phyloP scores from a whole-genome alignment of 805 yeast genomes.

The Kodamaea fukazawae region DNA sequence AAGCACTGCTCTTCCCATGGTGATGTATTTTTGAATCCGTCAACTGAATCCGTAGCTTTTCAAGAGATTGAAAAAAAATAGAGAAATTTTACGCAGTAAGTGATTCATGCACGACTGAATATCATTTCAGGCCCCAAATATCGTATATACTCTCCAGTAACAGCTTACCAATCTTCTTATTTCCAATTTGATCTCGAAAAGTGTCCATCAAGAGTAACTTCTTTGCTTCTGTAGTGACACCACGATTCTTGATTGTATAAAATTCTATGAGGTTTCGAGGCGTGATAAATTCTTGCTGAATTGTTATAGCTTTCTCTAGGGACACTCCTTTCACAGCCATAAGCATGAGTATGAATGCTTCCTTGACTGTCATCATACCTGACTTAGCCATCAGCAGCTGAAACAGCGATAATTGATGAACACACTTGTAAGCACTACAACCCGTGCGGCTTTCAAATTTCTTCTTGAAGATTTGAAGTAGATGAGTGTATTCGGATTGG shows the following conservation, averaged over 20 bases:
- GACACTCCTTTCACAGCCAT: constrained; percentile 81
- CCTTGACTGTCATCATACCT: constrained; percentile 66
- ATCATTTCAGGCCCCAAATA: constrained; percentile 47
- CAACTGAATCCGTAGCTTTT: too few species aligned
- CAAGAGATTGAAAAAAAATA: too few species aligned
- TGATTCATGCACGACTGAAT: constrained; percentile 3
- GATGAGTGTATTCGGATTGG: constrained; percentile 49
- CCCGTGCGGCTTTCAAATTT: constrained; percentile 37
- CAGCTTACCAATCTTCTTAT: constrained; percentile 50
- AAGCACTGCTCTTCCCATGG: constrained; percentile 50
- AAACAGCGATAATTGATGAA: constrained; percentile 42
- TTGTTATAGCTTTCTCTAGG: constrained; percentile 76
- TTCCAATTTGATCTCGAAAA: constrained; percentile 45
- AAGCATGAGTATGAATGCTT: constrained; percentile 70
- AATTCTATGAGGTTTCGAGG: constrained; percentile 58
- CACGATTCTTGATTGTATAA: constrained; percentile 29
- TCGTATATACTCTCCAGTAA: constrained; percentile 53
- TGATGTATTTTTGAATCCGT: too few species aligned
- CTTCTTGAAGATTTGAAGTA: constrained; percentile 41
- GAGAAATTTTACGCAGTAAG: not conserved
- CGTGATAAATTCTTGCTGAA: constrained; percentile 70
- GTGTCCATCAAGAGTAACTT: constrained; percentile 25
- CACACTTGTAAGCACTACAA: constrained; percentile 32
- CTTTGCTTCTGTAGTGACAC: constrained; percentile 21
- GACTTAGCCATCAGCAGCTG: constrained; percentile 69